These are phyloP conservation scores for Magnusiomyces ingens DNA, from an alignment of 1,139 yeast species.

Conservation along the genomic window DNA sequence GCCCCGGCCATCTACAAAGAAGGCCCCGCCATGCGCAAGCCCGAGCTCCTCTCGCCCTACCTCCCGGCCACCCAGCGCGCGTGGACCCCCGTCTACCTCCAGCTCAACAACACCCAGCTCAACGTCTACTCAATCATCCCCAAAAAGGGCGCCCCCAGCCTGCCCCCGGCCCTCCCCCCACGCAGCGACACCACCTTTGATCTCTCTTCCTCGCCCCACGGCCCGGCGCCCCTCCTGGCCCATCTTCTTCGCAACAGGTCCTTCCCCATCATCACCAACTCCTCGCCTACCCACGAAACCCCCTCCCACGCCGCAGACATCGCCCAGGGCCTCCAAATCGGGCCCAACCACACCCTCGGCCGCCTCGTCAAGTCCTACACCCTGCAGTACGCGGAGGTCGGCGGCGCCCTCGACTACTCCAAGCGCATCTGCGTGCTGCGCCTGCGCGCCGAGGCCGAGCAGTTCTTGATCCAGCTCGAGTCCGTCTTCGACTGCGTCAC, in stretches of 20 bases:
- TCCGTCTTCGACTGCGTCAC: constrained; percentile 50
- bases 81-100: constrained; percentile 49
- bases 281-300: too few relatives aligned
- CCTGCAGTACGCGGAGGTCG: constrained; percentile 61
- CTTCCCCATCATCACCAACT: not conserved
- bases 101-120: constrained; percentile 52
- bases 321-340: constrained; percentile 1
- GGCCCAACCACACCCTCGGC: constrained; percentile 6
- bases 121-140: constrained; percentile 34
- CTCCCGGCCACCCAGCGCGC: constrained; percentile 38
- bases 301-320: not conserved
- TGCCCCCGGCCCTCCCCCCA: too few relatives aligned
- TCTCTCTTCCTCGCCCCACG: not conserved
- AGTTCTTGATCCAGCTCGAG: constrained; percentile 49
- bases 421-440: constrained; percentile 54
- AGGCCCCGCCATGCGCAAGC: constrained; percentile 31
- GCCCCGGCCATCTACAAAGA: constrained; percentile 28
- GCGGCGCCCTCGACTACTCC: constrained; percentile 62
- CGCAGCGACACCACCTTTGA: too few relatives aligned
- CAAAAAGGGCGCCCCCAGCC: not conserved
- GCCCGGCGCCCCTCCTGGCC: too few relatives aligned
- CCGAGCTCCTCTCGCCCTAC: constrained; percentile 34
- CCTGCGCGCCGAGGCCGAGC: constrained; percentile 62
- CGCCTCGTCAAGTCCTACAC: constrained; percentile 40
- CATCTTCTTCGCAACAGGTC: not conserved